Percentiles rank a stretch among this genome's conserved stretches.
phyloP scores from a whole-genome alignment of 108 stramenopile species.

The Pseudonitzschia pungens region DNA sequence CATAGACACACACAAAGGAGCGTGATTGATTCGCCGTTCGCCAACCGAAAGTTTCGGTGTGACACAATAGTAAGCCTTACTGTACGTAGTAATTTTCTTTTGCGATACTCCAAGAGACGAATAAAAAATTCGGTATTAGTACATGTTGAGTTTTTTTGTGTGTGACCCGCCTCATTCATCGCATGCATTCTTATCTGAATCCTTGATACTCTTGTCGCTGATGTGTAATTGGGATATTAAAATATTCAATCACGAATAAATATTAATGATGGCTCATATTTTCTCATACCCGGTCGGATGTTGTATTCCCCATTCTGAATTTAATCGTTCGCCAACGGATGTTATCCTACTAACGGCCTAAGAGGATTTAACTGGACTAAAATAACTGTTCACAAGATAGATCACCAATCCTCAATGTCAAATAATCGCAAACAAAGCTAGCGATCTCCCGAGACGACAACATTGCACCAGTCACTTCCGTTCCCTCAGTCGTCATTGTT shows the following conservation, averaged over 20 bases:
- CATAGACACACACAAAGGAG: too few species aligned
- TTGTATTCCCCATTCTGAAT: not conserved
- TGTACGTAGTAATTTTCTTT: too few species aligned
- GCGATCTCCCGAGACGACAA: not conserved
- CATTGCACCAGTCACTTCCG: too few species aligned
- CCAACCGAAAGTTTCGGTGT: too few species aligned
- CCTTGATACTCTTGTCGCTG: not conserved
- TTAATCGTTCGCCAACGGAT: not conserved
- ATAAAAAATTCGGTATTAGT: not conserved
- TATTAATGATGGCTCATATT: not conserved
- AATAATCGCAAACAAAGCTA: not conserved
- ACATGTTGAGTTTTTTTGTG: not conserved
- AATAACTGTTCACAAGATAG: not conserved
- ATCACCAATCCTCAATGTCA: not conserved
- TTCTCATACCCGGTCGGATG: not conserved
- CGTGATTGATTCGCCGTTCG: too few species aligned
- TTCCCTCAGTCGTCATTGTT: too few species aligned
- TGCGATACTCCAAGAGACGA: not conserved
- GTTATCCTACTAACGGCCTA: not conserved
- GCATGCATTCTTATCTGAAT: not conserved
- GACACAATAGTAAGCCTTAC: too few species aligned
- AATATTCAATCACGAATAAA: not conserved
- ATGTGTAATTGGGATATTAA: not conserved
- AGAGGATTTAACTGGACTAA: not conserved
- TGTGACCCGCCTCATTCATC: not conserved